Base-by-base conservation (phyloP, 2,329 filamentous ascomycete genomes). In the Colletotrichum tamarilloi region DNA sequence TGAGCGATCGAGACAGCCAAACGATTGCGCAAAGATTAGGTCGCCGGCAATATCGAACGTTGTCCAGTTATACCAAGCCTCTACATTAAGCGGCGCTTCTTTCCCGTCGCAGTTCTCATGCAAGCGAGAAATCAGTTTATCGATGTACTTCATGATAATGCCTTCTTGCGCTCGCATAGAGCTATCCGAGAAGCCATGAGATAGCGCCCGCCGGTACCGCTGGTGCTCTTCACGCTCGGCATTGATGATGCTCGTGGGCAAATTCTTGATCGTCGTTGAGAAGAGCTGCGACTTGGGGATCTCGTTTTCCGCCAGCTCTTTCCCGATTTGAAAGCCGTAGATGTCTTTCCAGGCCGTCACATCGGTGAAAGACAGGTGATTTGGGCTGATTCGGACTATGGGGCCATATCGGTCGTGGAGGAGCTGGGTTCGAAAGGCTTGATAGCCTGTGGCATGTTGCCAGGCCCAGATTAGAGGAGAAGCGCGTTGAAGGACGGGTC, bases 341-440 rank as follows among this genome's bases (percentile, higher is more conserved):
- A 86, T 86, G 8, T 84, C 82, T 64, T 81, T 82, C 81, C 81
- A 85, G 1, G 81, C 82, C 5, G 77, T 60, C 4, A 77, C 55
- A 2, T 79, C 78, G 14, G 79, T 81, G 70, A 85, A 85, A 1
- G 82, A 81, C 4, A 87, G 77, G 35, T 82, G 77, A 24, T 81
- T 80, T 0, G 85, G 85, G 0, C 77, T 79, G 5, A 84, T 77
- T 2, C 86, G 82, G 9, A 87, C 80, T 0, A 86, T 79, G 12
- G 77, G 74, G 9, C 79, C 79, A 56, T 81, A 81, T 2, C 60
- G 16, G 9, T 77, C 69, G n/a, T 81, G 79, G 1, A 75, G 67
- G 7, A 24, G 35, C 24, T 70, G 68, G 1, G 69, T 73, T 38
- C 38, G 46, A 14, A 68, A 67, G 2, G 72, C 59, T 30, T 62